Evolutionary conservation across 352 stramenopile genomes (phyloP).

Genomic region (Phytophthora cajani): DNA sequence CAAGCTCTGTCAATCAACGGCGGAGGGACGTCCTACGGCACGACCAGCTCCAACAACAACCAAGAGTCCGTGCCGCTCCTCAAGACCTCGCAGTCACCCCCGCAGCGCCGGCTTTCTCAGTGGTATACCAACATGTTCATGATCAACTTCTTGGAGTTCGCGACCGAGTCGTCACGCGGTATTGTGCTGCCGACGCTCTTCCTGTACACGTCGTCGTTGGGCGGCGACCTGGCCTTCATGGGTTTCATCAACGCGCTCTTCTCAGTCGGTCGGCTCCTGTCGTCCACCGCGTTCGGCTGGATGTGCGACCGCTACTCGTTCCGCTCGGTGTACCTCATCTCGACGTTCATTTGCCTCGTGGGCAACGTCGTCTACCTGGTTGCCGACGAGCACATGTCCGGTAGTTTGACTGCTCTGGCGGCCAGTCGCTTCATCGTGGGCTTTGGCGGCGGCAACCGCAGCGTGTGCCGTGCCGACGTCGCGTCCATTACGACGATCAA

Average conservation of each 20-base stretch:
- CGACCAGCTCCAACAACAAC: conserved; percentile 5
- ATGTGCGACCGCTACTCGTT: conserved; percentile 85
- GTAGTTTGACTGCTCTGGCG: conserved; percentile 58
- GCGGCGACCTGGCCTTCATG: conserved; percentile 77
- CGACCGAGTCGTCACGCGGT: conserved; percentile 72
- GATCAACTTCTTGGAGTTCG: conserved; percentile 85
- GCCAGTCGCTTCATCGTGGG: conserved; percentile 74
- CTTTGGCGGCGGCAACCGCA: conserved; percentile 77
- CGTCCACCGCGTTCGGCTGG: conserved; percentile 78
- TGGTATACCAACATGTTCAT: conserved; percentile 83
- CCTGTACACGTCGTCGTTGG: conserved; percentile 79
- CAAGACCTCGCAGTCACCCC: conserved; percentile 37
- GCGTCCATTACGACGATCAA: conserved; percentile 72
- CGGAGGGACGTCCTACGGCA: conserved; percentile 18
- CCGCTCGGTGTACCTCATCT: conserved; percentile 78
- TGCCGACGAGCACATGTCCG: conserved; percentile 62
- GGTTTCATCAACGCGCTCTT: conserved; percentile 77
- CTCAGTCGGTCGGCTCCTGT: conserved; percentile 74
- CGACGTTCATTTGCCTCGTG: conserved; percentile 66
- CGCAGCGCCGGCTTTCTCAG: conserved; percentile 40
- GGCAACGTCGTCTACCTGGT: conserved; percentile 81
- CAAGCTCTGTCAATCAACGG: conserved; percentile 22
- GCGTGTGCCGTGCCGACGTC: conserved; percentile 76
- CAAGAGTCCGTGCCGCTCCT: conserved; percentile 30
- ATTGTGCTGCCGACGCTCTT: conserved; percentile 82